Evolutionary conservation across 2,329 filamentous ascomycete genomes (phyloP).

Genomic region (Phoma sp.): DNA sequence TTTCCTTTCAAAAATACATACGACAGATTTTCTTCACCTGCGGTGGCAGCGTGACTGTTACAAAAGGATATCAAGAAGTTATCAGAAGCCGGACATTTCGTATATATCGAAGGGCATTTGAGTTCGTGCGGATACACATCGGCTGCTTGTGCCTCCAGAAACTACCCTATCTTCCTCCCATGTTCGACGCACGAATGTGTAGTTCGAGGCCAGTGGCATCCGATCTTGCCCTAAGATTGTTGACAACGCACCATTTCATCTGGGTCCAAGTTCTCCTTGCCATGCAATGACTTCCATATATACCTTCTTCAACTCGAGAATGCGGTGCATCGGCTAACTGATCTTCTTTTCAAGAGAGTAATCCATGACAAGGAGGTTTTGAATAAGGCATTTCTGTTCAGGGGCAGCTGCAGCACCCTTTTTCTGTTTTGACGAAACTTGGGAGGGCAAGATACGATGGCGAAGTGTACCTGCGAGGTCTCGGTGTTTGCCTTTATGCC

Average conservation of each 20-base stretch:
- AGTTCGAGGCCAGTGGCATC: background rate
- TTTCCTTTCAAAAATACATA: conserved; percentile 2
- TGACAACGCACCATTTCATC: background rate
- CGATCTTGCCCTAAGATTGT: background rate
- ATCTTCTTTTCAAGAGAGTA: background rate
- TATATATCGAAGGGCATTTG: too few relatives aligned
- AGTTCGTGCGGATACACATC: too few relatives aligned
- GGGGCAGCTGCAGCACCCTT: background rate
- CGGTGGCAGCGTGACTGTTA: too few relatives aligned
- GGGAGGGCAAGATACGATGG: too few relatives aligned
- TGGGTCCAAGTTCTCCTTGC: background rate
- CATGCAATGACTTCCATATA: background rate
- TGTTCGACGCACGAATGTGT: background rate
- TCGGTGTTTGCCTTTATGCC: background rate
- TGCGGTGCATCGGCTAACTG: background rate
- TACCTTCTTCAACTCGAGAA: background rate
- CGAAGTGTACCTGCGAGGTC: background rate
- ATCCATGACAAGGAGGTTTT: background rate
- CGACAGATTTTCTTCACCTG: too few relatives aligned
- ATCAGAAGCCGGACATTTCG: too few relatives aligned
- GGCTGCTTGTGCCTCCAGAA: background rate
- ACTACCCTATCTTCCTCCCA: background rate
- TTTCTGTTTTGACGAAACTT: background rate
- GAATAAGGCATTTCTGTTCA: background rate
- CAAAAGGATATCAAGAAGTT: too few relatives aligned